Evolutionary conservation across 768 basidiomycete genomes (phyloP), one percentile per base, ranked within the genome.

Genomic region (Podaxis rugospora): DNA sequence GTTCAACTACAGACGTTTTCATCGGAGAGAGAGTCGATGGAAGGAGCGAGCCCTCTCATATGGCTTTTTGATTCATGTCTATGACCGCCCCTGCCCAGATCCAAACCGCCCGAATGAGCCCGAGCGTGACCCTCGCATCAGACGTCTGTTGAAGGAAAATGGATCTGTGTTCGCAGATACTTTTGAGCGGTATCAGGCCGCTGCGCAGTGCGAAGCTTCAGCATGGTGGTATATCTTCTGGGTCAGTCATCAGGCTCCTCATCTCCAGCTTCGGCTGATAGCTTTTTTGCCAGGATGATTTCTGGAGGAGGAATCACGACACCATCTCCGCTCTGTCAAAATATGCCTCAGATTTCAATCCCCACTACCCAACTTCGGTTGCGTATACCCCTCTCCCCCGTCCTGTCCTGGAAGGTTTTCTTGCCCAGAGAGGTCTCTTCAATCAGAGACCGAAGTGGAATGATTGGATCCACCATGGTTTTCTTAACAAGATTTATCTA

Each of bases 161-260:
- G 76, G 80, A 59, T 71, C 67, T 13, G 76, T 79, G 0, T 79
- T 90, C 49, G 70, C 66, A 56, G 74, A 76, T 21, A 77, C 85
- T 0, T 83, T 86, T 68, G 77, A 82, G 35, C 78, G 90, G 39
- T 75, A 85, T 58, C 63, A 70, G 9, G 75, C 74, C 18, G 85
- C 88, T 35, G 75, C 83, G 1, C 64, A 66, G 7, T 80, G 81
- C 1, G 76, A 80, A 64, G 69, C 83, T 1, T 72, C 80, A 3
- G 81, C 83, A 2, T 91, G 89, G 86, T 93, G 91, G 91, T 91
- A 87, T 65, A 76, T 91, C 11, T 84, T 89, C 64, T 92, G 88
- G 87, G 89, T 90, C 53, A 65, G 82, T 68, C 10, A 14, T 40
- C 36, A n/a, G 4, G 14, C 6, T 54, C 25, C 28, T 37, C 36